A percentile compares a stretch with the other conserved stretches of the same genome.
phyloP scores from a whole-genome alignment of 768 basidiomycete species.

The Psilocybe cubensis region DNA sequence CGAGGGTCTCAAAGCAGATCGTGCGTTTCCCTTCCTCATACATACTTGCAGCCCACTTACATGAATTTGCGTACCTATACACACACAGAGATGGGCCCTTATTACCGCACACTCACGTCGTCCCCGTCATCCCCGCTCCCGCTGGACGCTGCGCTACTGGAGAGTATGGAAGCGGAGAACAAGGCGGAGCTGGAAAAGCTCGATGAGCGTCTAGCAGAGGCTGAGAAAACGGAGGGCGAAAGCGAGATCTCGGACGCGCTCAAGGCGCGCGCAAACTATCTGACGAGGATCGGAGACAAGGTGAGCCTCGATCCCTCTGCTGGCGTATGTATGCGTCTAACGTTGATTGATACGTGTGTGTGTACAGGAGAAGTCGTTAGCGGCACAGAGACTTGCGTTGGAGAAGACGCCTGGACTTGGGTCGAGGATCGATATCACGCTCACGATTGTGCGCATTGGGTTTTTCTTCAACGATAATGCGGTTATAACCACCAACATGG shows the following conservation, averaged over 20 bases:
- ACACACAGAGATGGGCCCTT: conserved; percentile 83
- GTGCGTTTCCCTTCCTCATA: conserved; percentile 45
- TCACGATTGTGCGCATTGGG: conserved; percentile 87
- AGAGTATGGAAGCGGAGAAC: conserved; percentile 70
- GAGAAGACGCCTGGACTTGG: conserved; percentile 94
- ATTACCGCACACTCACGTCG: conserved; percentile 64
- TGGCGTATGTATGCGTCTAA: not conserved
- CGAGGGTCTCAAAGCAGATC: conserved; percentile 78
- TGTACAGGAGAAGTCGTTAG: conserved; percentile 74
- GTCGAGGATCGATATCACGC: conserved; percentile 89
- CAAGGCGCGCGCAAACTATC: conserved; percentile 80
- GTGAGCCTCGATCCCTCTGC: conserved; percentile 21
- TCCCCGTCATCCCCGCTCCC: conserved; percentile 49
- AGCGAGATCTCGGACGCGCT: conserved; percentile 91
- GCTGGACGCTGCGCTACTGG: conserved; percentile 55
- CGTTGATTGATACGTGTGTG: not conserved
- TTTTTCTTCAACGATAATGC: conserved; percentile 86
- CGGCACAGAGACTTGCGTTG: conserved; percentile 81
- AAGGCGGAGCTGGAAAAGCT: conserved; percentile 70
- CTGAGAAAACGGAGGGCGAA: conserved; percentile 90
- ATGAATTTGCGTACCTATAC: not conserved
- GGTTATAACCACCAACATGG: conserved; percentile 71
- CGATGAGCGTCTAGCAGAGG: conserved; percentile 81
- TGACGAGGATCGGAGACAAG: conserved; percentile 89
- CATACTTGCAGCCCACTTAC: not conserved